Base-by-base conservation (phyloP, 768 basidiomycete genomes). In the Gyrodon lividus region DNA sequence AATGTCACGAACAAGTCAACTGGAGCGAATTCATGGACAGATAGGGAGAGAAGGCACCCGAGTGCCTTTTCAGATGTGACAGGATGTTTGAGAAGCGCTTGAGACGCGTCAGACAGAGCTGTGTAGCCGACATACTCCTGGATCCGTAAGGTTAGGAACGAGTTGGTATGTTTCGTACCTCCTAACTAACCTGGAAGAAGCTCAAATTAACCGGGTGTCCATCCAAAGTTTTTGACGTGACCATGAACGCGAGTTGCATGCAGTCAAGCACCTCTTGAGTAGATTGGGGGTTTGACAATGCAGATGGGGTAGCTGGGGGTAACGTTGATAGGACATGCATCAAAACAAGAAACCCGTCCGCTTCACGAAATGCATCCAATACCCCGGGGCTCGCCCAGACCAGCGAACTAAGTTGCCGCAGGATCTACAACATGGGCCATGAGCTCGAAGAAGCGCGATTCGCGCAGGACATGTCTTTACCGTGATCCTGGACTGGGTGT, bases 291-390 rank as follows among this genome's bases (percentile, higher is more conserved):
- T 54, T 62, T 17, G 66, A 58, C 28, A 66, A 56, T 30, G 65
- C 58, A 17, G 68, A 62, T 50, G 64, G 60, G 3, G 52, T 51
- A 9, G 58, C 54, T 22, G 72, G 70, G 46, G 77, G 66, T 0
- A 87, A 67, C 0, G 80, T 81, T 1, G 88, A 86, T 4, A 93
- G 72, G 26, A 87, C 76, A 58, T 81, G 87, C 70, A 91, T 82
- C 28, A 91, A 71, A 9, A 82, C 78, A 17, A 92, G 72, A 63
- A 91, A 92, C 1, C 91, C 91, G 54, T 92, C 91, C 60, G 87
- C 73, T 60, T 91, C 87, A 5, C 91, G 77, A 66, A 93, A 92
- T 17, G 85, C 82, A 50, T 86, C 83, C 65, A 85, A 87, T 10
- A 87, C 87, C 38, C 66, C 71, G 2, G 74, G 63, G 58, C 88